Percentiles rank a stretch among this genome's conserved stretches.
phyloP scores from a whole-genome alignment of 225 moss, liverwort and hornwort species.

The Rhytidiadelphus loreus region DNA sequence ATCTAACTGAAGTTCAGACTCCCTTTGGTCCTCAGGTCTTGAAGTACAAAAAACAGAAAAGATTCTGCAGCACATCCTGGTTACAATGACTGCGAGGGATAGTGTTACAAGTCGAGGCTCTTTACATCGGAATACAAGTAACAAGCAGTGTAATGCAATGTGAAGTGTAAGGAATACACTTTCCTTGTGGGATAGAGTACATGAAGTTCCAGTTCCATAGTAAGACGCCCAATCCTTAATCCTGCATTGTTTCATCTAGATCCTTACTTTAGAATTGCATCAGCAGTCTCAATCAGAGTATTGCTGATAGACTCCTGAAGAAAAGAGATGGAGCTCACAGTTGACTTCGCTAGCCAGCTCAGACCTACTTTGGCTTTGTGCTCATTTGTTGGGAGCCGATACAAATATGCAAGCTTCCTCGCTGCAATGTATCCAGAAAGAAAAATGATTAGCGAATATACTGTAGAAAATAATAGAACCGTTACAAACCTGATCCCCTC shows the following conservation, averaged over 20 bases:
- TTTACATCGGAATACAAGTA: background rate
- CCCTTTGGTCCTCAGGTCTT: background rate
- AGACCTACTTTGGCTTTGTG: slow-evolving; percentile 89
- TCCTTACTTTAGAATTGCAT: slow-evolving; percentile 20
- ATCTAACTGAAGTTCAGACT: background rate
- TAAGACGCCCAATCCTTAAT: background rate
- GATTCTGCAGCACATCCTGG: background rate
- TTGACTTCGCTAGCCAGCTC: slow-evolving; percentile 82
- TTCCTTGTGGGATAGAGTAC: background rate
- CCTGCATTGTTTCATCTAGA: background rate
- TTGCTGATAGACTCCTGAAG: slow-evolving; percentile 48
- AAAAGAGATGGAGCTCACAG: slow-evolving; percentile 48
- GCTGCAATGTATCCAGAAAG: slow-evolving; percentile 27
- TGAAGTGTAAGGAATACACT: background rate
- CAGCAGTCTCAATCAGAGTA: slow-evolving; percentile 19
- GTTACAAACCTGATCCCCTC: background rate
- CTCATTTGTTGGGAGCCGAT: slow-evolving; percentile 80
- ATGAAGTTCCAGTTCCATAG: background rate
- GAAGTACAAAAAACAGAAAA: background rate
- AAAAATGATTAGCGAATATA: background rate
- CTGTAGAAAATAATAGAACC: background rate
- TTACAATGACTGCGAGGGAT: background rate
- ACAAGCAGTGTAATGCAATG: background rate
- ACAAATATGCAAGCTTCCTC: slow-evolving; percentile 91
- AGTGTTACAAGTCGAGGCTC: background rate